Conservation (phyloP, 208 protist genomes). For the Angomonas desouzai region DNA sequence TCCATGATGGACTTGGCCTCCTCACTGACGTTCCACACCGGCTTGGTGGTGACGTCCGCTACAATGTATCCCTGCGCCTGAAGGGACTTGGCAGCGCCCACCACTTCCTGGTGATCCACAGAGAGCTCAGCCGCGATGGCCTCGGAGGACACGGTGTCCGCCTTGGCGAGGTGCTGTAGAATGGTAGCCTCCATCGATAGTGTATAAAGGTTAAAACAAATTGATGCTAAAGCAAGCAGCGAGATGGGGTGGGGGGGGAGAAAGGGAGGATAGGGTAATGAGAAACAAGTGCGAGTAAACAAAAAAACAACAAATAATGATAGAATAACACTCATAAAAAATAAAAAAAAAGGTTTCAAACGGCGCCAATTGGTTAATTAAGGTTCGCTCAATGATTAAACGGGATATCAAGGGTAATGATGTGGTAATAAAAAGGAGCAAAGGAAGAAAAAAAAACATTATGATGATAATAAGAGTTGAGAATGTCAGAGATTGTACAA, state of each 20-base stretch:
- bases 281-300: no score
- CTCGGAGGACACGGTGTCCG: constrained; percentile 46
- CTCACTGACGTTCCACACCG: constrained; percentile 64
- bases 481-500: constrained; percentile 19
- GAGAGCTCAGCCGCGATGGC: constrained; percentile 41
- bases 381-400: no score
- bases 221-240: no score
- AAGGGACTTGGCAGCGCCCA: constrained; percentile 90
- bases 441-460: not conserved
- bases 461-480: constrained; percentile 14
- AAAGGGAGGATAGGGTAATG: no score
- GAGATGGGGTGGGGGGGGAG: no score
- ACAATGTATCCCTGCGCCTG: constrained; percentile 75
- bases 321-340: not conserved
- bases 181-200: constrained; percentile 17
- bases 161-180: constrained; percentile 32
- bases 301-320: constrained; percentile 7
- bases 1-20: constrained; percentile 78
- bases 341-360: no score
- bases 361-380: no score
- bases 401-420: no score
- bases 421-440: no score
- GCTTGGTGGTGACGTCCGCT: constrained; percentile 46
- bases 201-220: no score
- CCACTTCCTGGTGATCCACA: constrained; percentile 85